Percentiles rank a stretch among this genome's conserved stretches.
These are phyloP conservation scores for Sordariomycetes sp. DNA, from an alignment of 2,329 filamentous ascomycete species.

Conservation along the genomic window DNA sequence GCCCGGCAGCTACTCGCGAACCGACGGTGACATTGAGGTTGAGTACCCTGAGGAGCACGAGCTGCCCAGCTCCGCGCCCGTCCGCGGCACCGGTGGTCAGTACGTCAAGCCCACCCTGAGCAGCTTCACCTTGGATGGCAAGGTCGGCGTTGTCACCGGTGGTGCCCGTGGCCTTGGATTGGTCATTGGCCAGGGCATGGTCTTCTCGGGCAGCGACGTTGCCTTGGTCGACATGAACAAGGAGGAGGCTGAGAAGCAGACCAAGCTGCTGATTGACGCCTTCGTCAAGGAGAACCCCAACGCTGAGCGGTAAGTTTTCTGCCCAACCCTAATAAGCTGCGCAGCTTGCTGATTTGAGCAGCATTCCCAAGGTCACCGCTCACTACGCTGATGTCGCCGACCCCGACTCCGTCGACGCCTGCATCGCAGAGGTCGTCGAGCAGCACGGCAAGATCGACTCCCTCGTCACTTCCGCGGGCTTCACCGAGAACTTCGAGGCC, in stretches of 20 bases:
- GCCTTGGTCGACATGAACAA: conserved; percentile 92
- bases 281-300: conserved; percentile 76
- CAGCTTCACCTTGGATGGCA: conserved; percentile 77
- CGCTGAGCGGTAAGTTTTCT: conserved; percentile 46
- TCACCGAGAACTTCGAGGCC: conserved; percentile 92
- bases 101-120: conserved; percentile 81
- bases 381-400: conserved; percentile 85
- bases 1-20: conserved; percentile 65
- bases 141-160: conserved; percentile 79
- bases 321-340: no score
- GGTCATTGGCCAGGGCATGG: conserved; percentile 87
- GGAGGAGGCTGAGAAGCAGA: conserved; percentile 75
- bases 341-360: no score
- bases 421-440: conserved; percentile 50
- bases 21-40: conserved; percentile 67
- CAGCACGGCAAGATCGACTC: conserved; percentile 77
- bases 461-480: conserved; percentile 91
- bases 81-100: conserved; percentile 67
- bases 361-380: conserved; percentile 74
- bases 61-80: conserved; percentile 60
- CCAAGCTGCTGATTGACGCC: conserved; percentile 60
- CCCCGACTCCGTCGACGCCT: conserved; percentile 66
- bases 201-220: conserved; percentile 78
- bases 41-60: conserved; percentile 70
- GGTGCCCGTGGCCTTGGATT: conserved; percentile 83